phyloP scores from a whole-genome alignment of 495 filamentous ascomycete species.

The Penicillium pancosmium region DNA sequence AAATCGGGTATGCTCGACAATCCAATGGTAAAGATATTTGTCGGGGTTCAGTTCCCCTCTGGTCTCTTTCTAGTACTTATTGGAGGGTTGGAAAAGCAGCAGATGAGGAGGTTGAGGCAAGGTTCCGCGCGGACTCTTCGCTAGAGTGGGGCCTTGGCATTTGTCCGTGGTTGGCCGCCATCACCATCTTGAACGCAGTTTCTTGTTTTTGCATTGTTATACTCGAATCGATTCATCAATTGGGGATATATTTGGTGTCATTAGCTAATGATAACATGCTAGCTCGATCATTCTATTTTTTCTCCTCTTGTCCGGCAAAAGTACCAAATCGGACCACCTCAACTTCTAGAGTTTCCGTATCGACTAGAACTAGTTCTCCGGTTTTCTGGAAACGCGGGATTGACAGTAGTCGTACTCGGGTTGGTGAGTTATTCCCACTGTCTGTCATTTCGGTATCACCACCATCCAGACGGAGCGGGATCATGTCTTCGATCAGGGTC shows the following conservation, averaged over 20 bases:
- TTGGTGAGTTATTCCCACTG: slow-evolving; percentile 49
- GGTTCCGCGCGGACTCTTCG: slow-evolving; percentile 1
- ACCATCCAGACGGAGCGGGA: slow-evolving; percentile 37
- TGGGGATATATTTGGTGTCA: slow-evolving; percentile 2
- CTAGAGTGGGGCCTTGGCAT: slow-evolving; percentile 3
- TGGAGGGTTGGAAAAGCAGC: background rate
- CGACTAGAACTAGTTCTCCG: slow-evolving; percentile 80
- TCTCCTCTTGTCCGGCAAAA: slow-evolving; percentile 49
- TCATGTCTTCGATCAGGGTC: slow-evolving; percentile 62
- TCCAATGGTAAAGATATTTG: background rate
- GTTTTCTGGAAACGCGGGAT: slow-evolving; percentile 83
- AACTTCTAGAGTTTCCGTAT: slow-evolving; percentile 79
- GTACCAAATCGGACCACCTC: slow-evolving; percentile 69
- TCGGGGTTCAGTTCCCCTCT: background rate
- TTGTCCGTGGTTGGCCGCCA: background rate
- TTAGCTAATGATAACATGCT: slow-evolving; percentile 11
- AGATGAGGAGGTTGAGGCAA: background rate
- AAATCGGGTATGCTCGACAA: background rate
- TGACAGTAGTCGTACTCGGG: slow-evolving; percentile 72
- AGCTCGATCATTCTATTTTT: slow-evolving; percentile 34
- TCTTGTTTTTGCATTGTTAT: background rate
- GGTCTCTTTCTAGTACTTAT: too few species aligned
- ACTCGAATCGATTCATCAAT: background rate
- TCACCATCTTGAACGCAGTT: background rate
- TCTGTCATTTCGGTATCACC: slow-evolving; percentile 48